A percentile compares a stretch with the other conserved stretches of the same genome.
phyloP scores from a whole-genome alignment of 192 early-diverging fungal genomes.

The Allomyces javanicus region DNA sequence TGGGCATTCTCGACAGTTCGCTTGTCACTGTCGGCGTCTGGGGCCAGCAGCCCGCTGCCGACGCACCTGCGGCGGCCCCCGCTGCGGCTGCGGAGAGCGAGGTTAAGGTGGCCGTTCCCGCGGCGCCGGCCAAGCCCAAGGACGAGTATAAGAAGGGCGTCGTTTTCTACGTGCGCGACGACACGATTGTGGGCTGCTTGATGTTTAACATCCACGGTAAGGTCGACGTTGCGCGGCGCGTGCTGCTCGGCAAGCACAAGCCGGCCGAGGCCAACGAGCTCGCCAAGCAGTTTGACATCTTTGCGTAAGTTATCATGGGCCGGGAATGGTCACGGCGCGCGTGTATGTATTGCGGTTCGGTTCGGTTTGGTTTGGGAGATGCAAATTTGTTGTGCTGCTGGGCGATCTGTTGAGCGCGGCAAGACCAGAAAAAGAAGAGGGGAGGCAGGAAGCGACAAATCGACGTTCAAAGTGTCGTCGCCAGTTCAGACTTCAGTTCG shows the following conservation, averaged over 20 bases:
- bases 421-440: too few species aligned
- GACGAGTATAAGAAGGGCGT: conserved; percentile 35
- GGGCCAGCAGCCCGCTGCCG: conserved; percentile 23
- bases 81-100: conserved; percentile 12
- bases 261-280: conserved; percentile 16
- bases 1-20: conserved; percentile 33
- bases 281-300: conserved; percentile 1
- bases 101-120: conserved; percentile 6
- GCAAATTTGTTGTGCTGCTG: too few species aligned
- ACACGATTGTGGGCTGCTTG: conserved; percentile 32
- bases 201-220: conserved; percentile 41
- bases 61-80: conserved; percentile 9
- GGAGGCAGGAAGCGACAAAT: too few species aligned
- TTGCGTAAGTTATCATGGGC: neutral
- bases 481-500: too few species aligned
- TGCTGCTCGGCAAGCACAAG: conserved; percentile 14
- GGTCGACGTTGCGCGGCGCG: conserved; percentile 35
- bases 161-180: conserved; percentile 35
- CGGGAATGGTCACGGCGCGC: too few species aligned
- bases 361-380: too few species aligned
- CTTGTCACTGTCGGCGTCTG: conserved; percentile 39
- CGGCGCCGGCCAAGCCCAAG: conserved; percentile 10
- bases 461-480: too few species aligned
- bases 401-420: too few species aligned
- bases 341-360: too few species aligned